phyloP scores from a whole-genome alignment of 768 basidiomycete species.

The Cubamyces lactineus region DNA sequence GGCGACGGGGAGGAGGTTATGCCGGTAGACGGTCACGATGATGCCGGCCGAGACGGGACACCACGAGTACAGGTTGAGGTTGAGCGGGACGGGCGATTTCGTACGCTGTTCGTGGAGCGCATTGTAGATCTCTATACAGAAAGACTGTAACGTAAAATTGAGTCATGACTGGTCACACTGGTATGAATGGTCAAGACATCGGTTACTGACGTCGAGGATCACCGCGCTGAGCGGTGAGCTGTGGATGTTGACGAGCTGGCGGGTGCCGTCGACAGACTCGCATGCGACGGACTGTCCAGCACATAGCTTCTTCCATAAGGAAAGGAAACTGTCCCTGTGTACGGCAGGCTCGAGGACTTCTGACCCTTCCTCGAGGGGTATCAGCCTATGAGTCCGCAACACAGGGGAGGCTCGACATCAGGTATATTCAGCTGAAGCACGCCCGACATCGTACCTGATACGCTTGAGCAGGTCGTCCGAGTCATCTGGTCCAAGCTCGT shows the following conservation, averaged over 20 bases:
- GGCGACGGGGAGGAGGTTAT: not conserved
- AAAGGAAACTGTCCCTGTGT: not conserved
- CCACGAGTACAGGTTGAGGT: not conserved
- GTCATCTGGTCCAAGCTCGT: conserved; percentile 2
- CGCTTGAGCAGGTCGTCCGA: not conserved
- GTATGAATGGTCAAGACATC: not conserved
- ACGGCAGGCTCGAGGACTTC: not conserved
- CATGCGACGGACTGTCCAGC: not conserved
- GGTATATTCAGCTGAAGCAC: not conserved
- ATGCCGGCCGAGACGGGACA: not conserved
- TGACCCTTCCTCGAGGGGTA: not conserved
- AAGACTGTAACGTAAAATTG: not conserved
- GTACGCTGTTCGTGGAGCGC: not conserved
- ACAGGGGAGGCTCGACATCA: too few species aligned
- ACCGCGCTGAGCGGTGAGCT: not conserved
- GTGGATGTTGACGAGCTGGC: too few species aligned
- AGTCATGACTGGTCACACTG: not conserved
- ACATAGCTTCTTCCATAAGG: not conserved
- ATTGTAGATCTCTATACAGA: not conserved
- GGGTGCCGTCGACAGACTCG: not conserved
- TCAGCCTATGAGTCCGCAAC: not conserved
- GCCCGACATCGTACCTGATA: not conserved
- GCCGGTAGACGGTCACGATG: not conserved
- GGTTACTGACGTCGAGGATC: conserved; percentile 4
- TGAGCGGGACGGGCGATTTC: not conserved